Evolutionary conservation across 2,329 filamentous ascomycete species (phyloP), one percentile per base, ranked within the genome.

Genomic region (Aureobasidium sp.): DNA sequence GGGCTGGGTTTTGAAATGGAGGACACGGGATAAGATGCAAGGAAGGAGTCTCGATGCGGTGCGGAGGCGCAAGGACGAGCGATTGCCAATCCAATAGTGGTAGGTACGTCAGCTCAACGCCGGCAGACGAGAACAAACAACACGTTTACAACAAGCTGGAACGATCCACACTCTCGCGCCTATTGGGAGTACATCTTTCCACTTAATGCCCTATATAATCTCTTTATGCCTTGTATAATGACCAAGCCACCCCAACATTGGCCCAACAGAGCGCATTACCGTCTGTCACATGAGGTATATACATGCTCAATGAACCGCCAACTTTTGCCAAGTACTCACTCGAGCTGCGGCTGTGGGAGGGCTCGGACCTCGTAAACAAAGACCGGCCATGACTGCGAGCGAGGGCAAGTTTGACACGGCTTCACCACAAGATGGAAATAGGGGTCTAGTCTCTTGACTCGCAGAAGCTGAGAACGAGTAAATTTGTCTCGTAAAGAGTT

Each of bases 291-390:
- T 53, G 49, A 53, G 49, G 35, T 23, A 53, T 53, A 53, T 53
- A 53, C 49, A 53, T 53, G 49, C 49, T 53, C 49, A 53, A 53
- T 53, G 49, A 15, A n/a, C 49, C 49, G 49, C 49, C 49, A 53
- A 53, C 29, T 40, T 19, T 53, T 40, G 49, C 49, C 49, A 53
- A 53, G 49, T 8, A 23, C n/a, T 50, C 25, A 23, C n/a, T 50
- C 25, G 46, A 50, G 46, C 46, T 50, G 49, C 49, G 31, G 33
- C 35, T 23, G 31, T 7, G 31, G 7, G 27, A 42, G 38, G 17
- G 29, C 31, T 40, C 49, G 49, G 49, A 53, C 35, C 19, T 25
- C 23, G 35, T 53, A 29, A 53, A 53, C 33, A 51, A 25, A 31
- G n/a, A n/a, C 21, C 10, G 25, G 9, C 17, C 25, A 27, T 49